These are phyloP conservation scores for Thelonectria discophora DNA, from an alignment of 2,329 filamentous ascomycete genomes.

Conservation along the genomic window DNA sequence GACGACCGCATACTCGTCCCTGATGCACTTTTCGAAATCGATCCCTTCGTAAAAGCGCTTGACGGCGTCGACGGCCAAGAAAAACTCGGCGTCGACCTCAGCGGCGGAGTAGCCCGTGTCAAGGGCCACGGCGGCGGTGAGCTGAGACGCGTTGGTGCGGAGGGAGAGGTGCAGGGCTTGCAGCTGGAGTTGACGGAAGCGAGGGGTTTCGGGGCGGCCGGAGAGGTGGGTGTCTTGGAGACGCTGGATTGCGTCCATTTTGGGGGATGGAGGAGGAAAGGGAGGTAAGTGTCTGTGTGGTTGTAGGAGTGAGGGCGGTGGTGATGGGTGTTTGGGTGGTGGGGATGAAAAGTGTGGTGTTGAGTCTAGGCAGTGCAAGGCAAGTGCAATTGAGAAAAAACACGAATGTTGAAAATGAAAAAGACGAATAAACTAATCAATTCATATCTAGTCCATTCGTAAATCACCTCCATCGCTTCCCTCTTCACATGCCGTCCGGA, in stretches of 20 bases:
- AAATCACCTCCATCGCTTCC: not conserved
- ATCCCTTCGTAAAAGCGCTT: constrained; percentile 26
- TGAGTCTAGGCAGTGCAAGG: not conserved
- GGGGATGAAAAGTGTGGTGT: not conserved
- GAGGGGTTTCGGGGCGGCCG: constrained; percentile 32
- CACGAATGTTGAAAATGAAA: too few relatives aligned
- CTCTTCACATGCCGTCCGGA: not conserved
- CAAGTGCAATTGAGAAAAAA: too few relatives aligned
- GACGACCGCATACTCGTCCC: constrained; percentile 29
- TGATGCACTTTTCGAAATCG: constrained; percentile 22
- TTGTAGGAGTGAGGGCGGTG: not conserved
- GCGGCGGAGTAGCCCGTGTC: constrained; percentile 28
- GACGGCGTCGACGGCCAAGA: constrained; percentile 33
- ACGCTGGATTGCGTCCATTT: constrained; percentile 33
- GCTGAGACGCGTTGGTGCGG: constrained; percentile 21
- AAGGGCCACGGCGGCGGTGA: constrained; percentile 33
- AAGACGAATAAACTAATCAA: not conserved
- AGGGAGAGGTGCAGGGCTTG: constrained; percentile 25
- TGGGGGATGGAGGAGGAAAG: too few relatives aligned
- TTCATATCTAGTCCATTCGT: not conserved
- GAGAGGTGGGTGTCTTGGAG: constrained; percentile 33
- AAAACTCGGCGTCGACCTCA: constrained; percentile 37
- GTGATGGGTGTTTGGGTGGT: not conserved
- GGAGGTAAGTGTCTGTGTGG: too few relatives aligned
- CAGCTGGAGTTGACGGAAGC: constrained; percentile 35